These are phyloP conservation scores for Fusarium sp. DNA, from an alignment of 2,329 filamentous ascomycete genomes.

Conservation along the genomic window DNA sequence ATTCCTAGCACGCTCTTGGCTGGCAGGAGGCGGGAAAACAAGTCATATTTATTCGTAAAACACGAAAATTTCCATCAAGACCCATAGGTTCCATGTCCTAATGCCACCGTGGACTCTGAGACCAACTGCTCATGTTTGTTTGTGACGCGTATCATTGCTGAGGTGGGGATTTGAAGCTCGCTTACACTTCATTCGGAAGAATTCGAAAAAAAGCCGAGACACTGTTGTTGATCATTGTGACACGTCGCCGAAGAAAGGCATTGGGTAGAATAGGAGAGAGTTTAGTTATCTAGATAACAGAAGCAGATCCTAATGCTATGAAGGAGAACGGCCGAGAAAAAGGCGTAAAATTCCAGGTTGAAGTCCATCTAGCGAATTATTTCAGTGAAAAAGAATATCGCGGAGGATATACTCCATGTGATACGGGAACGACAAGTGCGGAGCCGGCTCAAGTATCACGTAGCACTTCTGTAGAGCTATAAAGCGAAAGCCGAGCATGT, in stretches of 20 bases:
- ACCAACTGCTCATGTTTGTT: not conserved
- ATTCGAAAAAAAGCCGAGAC: not conserved
- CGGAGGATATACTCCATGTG: not conserved
- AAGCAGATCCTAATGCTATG: not conserved
- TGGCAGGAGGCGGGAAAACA: not conserved
- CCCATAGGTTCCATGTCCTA: not conserved
- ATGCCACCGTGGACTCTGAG: not conserved
- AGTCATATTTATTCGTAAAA: not conserved
- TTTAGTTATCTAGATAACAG: not conserved
- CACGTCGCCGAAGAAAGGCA: not conserved
- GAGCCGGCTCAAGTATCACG: not conserved
- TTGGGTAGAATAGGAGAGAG: not conserved
- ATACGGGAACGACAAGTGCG: not conserved
- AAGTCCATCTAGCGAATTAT: not conserved
- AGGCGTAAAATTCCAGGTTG: not conserved
- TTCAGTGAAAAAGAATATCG: not conserved
- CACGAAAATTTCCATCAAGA: not conserved
- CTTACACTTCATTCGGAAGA: not conserved
- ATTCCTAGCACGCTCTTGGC: not conserved
- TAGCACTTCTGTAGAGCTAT: not conserved
- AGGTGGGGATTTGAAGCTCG: not conserved
- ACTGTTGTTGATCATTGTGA: not conserved
- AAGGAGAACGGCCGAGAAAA: not conserved
- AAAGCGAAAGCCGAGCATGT: not conserved
- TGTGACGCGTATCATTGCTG: not conserved